phyloP scores from a whole-genome alignment of 352 stramenopile species.

The Phytophthora fragariaefolia region DNA sequence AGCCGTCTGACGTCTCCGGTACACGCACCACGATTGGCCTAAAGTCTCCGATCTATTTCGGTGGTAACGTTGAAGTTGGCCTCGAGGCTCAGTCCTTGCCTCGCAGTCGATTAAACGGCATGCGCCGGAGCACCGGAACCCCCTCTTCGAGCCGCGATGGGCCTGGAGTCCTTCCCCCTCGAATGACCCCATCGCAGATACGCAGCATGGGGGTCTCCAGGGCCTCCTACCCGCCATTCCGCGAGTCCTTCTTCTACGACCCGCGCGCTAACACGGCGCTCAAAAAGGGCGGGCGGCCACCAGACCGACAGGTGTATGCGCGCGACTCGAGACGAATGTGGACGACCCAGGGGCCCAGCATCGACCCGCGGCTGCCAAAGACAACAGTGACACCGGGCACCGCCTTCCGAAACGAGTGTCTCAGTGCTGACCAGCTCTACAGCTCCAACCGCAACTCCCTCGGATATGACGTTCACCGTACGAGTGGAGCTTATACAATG shows the following conservation, averaged over 20 bases:
- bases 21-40: conserved; percentile 1
- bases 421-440: conserved; percentile 72
- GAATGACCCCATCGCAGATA: conserved; percentile 26
- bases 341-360: conserved; percentile 49
- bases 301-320: conserved; percentile 36
- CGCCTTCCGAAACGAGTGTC: conserved; percentile 67
- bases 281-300: conserved; percentile 42
- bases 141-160: conserved; percentile 10
- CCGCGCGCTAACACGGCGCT: conserved; percentile 53
- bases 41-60: conserved; percentile 31
- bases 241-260: conserved; percentile 72
- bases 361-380: conserved; percentile 58
- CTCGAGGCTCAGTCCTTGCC: neutral
- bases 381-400: conserved; percentile 63
- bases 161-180: conserved; percentile 16
- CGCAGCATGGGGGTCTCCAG: conserved; percentile 14
- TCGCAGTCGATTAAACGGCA: neutral
- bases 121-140: neutral
- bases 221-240: conserved; percentile 59
- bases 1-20: neutral
- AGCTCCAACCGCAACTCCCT: conserved; percentile 62
- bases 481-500: conserved; percentile 1
- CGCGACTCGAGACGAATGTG: conserved; percentile 63
- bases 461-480: conserved; percentile 75
- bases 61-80: conserved; percentile 37